These are phyloP conservation scores for Tausonia pullulans DNA, from an alignment of 1,284 basidiomycete genomes.

Conservation along the genomic window DNA sequence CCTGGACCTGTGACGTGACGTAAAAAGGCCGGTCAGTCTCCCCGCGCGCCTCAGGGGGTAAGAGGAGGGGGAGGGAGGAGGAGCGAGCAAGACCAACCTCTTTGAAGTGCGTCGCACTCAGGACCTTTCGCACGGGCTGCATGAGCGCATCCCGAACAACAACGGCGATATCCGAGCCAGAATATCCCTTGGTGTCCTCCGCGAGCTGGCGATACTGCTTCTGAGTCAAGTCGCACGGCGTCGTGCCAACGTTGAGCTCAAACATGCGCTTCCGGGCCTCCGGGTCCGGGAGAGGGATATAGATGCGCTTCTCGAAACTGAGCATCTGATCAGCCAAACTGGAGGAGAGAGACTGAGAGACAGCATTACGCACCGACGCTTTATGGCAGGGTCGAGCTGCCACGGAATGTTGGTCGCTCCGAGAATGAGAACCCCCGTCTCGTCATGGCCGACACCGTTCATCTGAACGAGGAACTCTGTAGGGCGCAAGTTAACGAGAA, in stretches of 20 bases:
- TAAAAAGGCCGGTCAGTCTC: slow-evolving; percentile 33
- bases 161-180: slow-evolving; percentile 90
- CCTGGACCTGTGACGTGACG: slow-evolving; percentile 32
- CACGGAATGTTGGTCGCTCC: slow-evolving; percentile 97
- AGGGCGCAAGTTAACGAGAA: not conserved
- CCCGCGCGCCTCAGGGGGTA: not conserved
- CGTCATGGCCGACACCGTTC: slow-evolving; percentile 97
- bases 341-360: not conserved
- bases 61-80: not conserved
- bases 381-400: slow-evolving; percentile 95
- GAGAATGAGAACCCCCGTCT: slow-evolving; percentile 93
- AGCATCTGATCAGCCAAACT: not conserved
- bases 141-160: slow-evolving; percentile 94
- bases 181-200: slow-evolving; percentile 84
- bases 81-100: slow-evolving; percentile 30
- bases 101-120: slow-evolving; percentile 93
- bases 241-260: slow-evolving; percentile 87
- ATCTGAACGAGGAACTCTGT: slow-evolving; percentile 49
- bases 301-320: slow-evolving; percentile 94
- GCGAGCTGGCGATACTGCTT: slow-evolving; percentile 77
- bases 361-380: slow-evolving; percentile 56
- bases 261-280: slow-evolving; percentile 95
- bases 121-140: slow-evolving; percentile 95
- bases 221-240: slow-evolving; percentile 69
- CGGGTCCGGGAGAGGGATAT: slow-evolving; percentile 89